Evolutionary conservation across 176 grass and related monocot genomes (phyloP).

Genomic region (Raddia distichophylla): DNA sequence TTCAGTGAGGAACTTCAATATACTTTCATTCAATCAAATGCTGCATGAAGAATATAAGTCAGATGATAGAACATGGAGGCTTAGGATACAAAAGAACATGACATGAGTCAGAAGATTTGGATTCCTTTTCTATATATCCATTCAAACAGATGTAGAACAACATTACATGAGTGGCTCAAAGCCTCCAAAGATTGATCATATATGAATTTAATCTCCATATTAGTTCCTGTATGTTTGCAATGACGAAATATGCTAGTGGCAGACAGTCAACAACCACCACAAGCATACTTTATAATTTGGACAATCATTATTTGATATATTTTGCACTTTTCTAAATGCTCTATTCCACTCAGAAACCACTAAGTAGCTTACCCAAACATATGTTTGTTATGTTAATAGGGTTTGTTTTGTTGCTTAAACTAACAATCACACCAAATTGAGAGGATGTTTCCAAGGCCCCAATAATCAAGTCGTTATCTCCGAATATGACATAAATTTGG

Average conservation of each 20-base stretch:
- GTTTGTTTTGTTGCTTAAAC: background rate
- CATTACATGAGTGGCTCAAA: too few species aligned
- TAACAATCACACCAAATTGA: background rate
- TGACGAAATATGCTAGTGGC: constrained; percentile 13
- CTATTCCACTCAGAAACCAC: background rate
- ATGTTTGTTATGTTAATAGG: background rate
- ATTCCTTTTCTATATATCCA: too few species aligned
- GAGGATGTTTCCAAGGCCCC: background rate
- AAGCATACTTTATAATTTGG: background rate
- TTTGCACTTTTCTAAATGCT: constrained; percentile 16
- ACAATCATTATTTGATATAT: background rate
- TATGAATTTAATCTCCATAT: background rate
- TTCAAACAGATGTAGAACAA: too few species aligned
- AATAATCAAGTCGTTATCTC: background rate
- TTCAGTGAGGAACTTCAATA: background rate
- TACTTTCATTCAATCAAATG: background rate
- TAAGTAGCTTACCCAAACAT: background rate
- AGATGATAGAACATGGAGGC: too few species aligned
- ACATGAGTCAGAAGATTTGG: too few species aligned
- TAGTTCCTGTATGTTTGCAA: background rate
- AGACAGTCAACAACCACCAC: constrained; percentile 13
- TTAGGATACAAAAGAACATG: too few species aligned
- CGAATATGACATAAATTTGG: constrained; percentile 4
- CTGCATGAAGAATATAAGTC: too few species aligned
- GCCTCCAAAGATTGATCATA: background rate